Base-by-base conservation (phyloP, 2,329 filamentous ascomycete genomes). In the Chalaropsis ovoidea region DNA sequence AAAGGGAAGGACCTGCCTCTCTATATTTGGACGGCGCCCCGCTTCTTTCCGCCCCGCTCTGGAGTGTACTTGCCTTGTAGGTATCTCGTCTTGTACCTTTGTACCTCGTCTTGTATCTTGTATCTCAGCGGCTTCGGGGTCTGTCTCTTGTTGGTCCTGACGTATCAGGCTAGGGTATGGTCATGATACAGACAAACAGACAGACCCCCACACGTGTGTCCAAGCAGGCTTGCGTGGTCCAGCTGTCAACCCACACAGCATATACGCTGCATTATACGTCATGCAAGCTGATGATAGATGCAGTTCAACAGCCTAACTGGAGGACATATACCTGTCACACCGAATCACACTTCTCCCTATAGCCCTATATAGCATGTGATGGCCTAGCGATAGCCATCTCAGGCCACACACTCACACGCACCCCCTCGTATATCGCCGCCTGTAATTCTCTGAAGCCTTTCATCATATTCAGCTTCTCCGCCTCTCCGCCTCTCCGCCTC, bases 1-100 rank as follows among this genome's bases (percentile, higher is more conserved):
- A 31, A 35, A 5, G 35, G 17, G 27, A 31, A 31, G 27, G 24
- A 35, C 35, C 24, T 35, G 3, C 31, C 17, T 27, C 52, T 15
- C 27, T 35, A 17, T 6, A 24, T 5, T 56, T 56, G n/a, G 43
- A 47, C 43, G n/a, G 43, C 43, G 24, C 52, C 52, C 52, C 52
- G 52, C 52, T 58, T 58, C 52, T 39, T 35, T 13, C n/a, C 24
- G 52, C 52, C 27, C 52, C 52, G 52, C 27, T 31, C 52, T 31
- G 13, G 24, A 58, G 52, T n/a, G 27, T n/a, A 56, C 22, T 31
- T n/a, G n/a, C n/a, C n/a, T n/a, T n/a, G n/a, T n/a, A n/a, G n/a
- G 15, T 56, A n/a, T 19, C 35, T 47, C 43, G 43, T 47, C 43
- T n/a, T 47, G 43, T 17, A 19, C n/a, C 43, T n/a, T n/a, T n/a